phyloP scores from a whole-genome alignment of 306 rosid species.

The Pterocarpus macrocarpus region DNA sequence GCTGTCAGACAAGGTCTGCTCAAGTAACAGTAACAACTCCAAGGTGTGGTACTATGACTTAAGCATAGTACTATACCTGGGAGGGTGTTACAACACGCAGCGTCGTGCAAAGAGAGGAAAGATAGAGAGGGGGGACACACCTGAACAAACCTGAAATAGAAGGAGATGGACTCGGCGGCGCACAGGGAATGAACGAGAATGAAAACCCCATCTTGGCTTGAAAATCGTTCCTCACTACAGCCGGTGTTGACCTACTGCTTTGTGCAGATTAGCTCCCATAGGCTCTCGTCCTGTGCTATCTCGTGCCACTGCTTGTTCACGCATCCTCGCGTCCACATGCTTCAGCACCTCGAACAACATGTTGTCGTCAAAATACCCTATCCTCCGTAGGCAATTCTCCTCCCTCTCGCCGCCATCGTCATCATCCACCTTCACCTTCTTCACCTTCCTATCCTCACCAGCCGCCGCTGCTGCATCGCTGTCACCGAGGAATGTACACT shows the following conservation, averaged over 20 bases:
- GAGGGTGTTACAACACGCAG: no score
- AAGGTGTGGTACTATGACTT: no score
- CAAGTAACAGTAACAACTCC: no score
- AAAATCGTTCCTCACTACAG: constrained; percentile 79
- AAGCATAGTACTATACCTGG: no score
- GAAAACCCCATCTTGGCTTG: no score
- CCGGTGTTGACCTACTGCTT: constrained; percentile 91
- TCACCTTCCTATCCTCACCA: constrained; percentile 61
- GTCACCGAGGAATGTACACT: constrained; percentile 59
- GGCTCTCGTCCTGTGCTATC: constrained; percentile 92
- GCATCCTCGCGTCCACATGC: constrained; percentile 82
- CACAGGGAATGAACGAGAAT: no score
- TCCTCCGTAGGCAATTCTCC: neutral
- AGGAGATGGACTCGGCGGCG: no score
- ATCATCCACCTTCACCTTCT: constrained; percentile 57
- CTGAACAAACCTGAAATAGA: no score
- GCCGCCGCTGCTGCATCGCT: neutral
- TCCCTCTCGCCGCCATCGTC: neutral
- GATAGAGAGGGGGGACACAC: no score
- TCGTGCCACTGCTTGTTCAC: constrained; percentile 96
- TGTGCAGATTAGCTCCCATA: constrained; percentile 98
- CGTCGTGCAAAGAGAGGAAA: no score
- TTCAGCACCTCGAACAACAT: constrained; percentile 88
- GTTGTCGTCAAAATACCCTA: constrained; percentile 71
- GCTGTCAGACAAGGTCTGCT: no score